Conservation (phyloP, 2,329 filamentous ascomycete species). For the Arthrobotrys pseudoclavata region DNA sequence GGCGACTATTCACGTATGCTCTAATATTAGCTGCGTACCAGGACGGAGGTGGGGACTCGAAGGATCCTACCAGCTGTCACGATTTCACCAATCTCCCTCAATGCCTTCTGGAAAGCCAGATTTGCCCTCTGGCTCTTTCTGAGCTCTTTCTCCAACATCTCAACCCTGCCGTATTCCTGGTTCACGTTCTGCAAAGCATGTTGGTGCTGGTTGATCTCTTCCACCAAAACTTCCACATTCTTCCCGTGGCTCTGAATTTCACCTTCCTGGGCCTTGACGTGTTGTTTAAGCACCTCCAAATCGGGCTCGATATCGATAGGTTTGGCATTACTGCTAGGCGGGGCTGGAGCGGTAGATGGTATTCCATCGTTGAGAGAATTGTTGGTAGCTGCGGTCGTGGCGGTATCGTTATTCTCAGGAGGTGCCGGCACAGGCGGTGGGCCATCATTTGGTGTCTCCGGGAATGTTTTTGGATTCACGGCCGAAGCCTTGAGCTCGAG, state of each 20-base stretch:
- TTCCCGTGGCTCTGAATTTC: conserved; percentile 70
- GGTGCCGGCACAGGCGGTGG: conserved; percentile 27
- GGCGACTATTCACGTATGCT: conserved; percentile 73
- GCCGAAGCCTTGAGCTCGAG: conserved; percentile 80
- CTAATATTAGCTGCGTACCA: background rate
- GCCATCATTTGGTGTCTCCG: conserved; percentile 84
- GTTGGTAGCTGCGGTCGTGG: background rate
- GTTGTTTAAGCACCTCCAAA: conserved; percentile 63
- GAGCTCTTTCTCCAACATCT: conserved; percentile 89
- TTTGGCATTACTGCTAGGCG: conserved; percentile 31
- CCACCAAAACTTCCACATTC: conserved; percentile 92
- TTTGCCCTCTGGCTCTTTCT: conserved; percentile 99
- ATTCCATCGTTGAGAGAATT: conserved; percentile 37
- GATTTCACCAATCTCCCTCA: conserved; percentile 96
- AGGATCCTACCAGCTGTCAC: conserved; percentile 76
- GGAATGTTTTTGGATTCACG: conserved; percentile 72
- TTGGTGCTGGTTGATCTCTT: conserved; percentile 89
- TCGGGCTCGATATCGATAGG: conserved; percentile 57
- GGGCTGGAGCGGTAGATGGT: conserved; percentile 30
- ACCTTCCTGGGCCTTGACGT: conserved; percentile 63
- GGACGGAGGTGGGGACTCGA: background rate
- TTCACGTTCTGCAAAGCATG: conserved; percentile 87
- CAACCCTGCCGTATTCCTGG: conserved; percentile 88
- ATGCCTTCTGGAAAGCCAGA: conserved; percentile 96
- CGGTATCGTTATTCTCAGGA: conserved; percentile 28